These are phyloP conservation scores for Orbilia ellipsospora DNA, from an alignment of 2,329 filamentous ascomycete genomes.

Conservation along the genomic window DNA sequence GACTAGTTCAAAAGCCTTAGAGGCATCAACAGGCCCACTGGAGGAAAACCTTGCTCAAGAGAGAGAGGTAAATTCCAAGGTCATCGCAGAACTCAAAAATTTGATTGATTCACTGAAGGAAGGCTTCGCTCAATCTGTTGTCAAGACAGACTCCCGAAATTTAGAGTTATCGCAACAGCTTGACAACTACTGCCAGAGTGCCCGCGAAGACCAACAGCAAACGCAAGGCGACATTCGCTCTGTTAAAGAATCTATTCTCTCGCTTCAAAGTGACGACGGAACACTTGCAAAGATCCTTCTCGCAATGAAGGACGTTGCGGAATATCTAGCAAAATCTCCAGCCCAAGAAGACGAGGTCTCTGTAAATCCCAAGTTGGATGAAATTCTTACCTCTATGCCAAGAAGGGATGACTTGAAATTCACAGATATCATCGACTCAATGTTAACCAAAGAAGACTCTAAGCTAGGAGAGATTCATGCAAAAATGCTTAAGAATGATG, in stretches of 20 bases:
- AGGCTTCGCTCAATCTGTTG: constrained; percentile 47
- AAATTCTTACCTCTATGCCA: constrained; percentile 66
- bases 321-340: constrained; percentile 65
- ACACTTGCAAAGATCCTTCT: constrained; percentile 90
- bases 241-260: constrained; percentile 59
- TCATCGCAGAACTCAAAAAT: constrained; percentile 54
- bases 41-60: constrained; percentile 40
- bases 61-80: constrained; percentile 40
- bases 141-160: constrained; percentile 47
- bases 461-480: constrained; percentile 26
- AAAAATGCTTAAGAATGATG: constrained; percentile 42
- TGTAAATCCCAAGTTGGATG: constrained; percentile 71
- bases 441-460: constrained; percentile 36
- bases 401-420: constrained; percentile 41
- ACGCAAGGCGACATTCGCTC: constrained; percentile 48
- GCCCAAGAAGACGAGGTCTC: constrained; percentile 70
- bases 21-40: constrained; percentile 26
- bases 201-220: constrained; percentile 48
- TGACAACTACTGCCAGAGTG: constrained; percentile 40
- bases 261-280: constrained; percentile 79
- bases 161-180: constrained; percentile 46
- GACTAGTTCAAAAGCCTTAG: constrained; percentile 32
- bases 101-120: constrained; percentile 56
- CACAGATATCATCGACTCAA: constrained; percentile 31
- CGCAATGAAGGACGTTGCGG: constrained; percentile 81